phyloP scores from a whole-genome alignment of 371 early-diverging fungal species.

The Mucor ambiguus region DNA sequence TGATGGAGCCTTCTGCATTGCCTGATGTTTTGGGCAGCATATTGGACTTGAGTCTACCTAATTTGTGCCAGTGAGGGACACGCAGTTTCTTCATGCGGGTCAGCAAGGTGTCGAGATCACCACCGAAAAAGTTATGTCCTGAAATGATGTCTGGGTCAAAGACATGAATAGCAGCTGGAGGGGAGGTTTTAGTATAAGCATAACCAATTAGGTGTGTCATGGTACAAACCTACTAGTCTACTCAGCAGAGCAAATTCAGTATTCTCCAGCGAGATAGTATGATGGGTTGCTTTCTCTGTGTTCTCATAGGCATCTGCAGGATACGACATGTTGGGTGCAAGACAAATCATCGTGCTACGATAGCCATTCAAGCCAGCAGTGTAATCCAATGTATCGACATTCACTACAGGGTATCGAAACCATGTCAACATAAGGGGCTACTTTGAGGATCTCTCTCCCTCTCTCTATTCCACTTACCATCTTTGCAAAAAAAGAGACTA shows the following conservation, averaged over 20 bases:
- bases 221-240: slow-evolving; percentile 57
- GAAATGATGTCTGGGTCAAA: slow-evolving; percentile 93
- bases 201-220: no score
- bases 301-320: slow-evolving; percentile 57
- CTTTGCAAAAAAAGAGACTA: slow-evolving; percentile 19
- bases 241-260: slow-evolving; percentile 66
- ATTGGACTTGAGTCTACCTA: slow-evolving; percentile 11
- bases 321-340: slow-evolving; percentile 42
- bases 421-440: no score
- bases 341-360: not conserved
- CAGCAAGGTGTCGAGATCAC: slow-evolving; percentile 89
- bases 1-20: slow-evolving; percentile 71
- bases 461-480: slow-evolving; percentile 7
- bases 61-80: slow-evolving; percentile 47
- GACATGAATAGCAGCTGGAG: slow-evolving; percentile 65
- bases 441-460: no score
- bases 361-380: not conserved
- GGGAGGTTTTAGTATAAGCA: not conserved
- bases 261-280: slow-evolving; percentile 44
- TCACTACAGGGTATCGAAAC: slow-evolving; percentile 30
- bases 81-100: slow-evolving; percentile 89
- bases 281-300: slow-evolving; percentile 25
- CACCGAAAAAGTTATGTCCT: slow-evolving; percentile 96
- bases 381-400: slow-evolving; percentile 54
- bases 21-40: slow-evolving; percentile 72